Conservation (phyloP, 1,284 basidiomycete species). For the Ceratobasidium sp. region DNA sequence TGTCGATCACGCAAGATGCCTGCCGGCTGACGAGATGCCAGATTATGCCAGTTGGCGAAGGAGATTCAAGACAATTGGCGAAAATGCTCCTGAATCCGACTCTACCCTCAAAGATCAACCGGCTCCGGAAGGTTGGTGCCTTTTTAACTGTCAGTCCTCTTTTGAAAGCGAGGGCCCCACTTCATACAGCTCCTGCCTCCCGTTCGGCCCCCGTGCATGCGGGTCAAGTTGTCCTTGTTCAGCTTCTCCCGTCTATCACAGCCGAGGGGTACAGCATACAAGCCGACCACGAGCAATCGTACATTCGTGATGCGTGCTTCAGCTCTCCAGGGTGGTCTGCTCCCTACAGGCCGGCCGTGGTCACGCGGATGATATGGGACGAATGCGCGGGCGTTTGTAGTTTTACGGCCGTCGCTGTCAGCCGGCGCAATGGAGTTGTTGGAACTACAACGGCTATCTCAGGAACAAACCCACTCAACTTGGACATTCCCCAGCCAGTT, state of each 20-base stretch:
- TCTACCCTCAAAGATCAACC: too few relatives aligned
- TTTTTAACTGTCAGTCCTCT: too few relatives aligned
- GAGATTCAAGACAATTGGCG: not conserved
- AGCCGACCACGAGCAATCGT: not conserved
- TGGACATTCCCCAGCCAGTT: too few relatives aligned
- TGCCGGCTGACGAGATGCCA: not conserved
- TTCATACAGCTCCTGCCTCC: too few relatives aligned
- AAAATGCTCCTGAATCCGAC: too few relatives aligned
- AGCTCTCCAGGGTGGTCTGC: not conserved
- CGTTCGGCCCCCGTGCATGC: not conserved
- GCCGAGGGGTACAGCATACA: not conserved
- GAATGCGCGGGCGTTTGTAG: not conserved
- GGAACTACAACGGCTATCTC: too few relatives aligned
- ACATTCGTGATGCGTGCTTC: not conserved
- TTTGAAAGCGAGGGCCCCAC: too few relatives aligned
- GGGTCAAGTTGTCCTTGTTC: not conserved
- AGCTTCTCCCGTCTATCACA: not conserved
- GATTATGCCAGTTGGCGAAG: slow-evolving; percentile 58
- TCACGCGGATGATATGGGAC: not conserved
- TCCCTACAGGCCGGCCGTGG: not conserved
- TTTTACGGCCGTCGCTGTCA: not conserved
- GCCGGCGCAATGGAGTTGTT: not conserved
- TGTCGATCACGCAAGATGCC: slow-evolving; percentile 68
- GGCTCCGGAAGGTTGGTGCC: too few relatives aligned
- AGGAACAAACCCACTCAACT: too few relatives aligned